Conservation (phyloP, 1,139 yeast species). For the Hanseniaspora sp. region DNA sequence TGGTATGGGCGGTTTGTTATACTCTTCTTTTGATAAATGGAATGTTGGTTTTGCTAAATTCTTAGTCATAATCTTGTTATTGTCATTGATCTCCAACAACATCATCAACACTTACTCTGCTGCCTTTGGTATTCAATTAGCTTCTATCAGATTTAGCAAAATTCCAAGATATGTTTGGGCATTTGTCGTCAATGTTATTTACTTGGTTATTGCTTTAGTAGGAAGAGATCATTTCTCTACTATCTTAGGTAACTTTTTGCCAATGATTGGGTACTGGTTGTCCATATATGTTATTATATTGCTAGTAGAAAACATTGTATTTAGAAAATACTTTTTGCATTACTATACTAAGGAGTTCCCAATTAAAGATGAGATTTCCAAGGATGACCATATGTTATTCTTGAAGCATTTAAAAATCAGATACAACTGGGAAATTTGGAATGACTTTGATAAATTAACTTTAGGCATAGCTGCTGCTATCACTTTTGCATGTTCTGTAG, state of each 20-base stretch:
- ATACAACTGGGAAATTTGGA: constrained; percentile 61
- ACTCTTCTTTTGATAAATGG: constrained; percentile 64
- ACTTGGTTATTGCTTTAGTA: constrained; percentile 58
- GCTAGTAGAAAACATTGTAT: constrained; percentile 63
- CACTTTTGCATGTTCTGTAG: constrained; percentile 53
- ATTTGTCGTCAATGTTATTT: constrained; percentile 50
- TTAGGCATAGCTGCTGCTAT: constrained; percentile 53
- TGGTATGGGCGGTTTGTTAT: constrained; percentile 73
- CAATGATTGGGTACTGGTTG: constrained; percentile 93
- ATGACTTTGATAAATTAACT: constrained; percentile 45
- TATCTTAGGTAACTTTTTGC: constrained; percentile 75
- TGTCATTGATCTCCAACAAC: constrained; percentile 70
- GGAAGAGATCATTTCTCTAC: constrained; percentile 68
- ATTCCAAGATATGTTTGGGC: constrained; percentile 79
- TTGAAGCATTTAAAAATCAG: constrained; percentile 26
- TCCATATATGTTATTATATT: constrained; percentile 67
- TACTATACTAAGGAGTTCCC: constrained; percentile 48
- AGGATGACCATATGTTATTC: constrained; percentile 9
- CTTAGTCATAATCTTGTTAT: constrained; percentile 52
- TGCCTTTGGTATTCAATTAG: constrained; percentile 66
- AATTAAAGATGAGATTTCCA: constrained; percentile 9
- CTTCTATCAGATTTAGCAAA: constrained; percentile 49
- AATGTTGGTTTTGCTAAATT: constrained; percentile 69
- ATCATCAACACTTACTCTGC: constrained; percentile 75
- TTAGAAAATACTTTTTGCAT: constrained; percentile 44